phyloP scores from a whole-genome alignment of 2,329 filamentous ascomycete genomes.

The Arachnopeziza araneosa region DNA sequence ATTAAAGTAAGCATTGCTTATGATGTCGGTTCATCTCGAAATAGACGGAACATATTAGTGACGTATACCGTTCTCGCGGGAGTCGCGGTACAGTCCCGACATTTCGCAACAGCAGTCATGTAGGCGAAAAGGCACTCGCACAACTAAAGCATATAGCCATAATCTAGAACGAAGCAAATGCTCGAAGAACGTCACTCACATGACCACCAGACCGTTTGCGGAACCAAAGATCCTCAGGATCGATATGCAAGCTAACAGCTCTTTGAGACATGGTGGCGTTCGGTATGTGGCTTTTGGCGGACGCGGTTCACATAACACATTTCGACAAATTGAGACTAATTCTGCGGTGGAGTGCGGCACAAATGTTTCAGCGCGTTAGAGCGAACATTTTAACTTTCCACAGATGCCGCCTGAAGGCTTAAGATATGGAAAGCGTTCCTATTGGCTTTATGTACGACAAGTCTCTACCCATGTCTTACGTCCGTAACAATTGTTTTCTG shows the following conservation, averaged over 20 bases:
- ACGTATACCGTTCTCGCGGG: no score
- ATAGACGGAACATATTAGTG: no score
- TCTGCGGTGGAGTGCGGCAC: not conserved
- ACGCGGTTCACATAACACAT: not conserved
- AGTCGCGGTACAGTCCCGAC: no score
- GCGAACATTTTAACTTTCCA: not conserved
- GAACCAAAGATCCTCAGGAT: no score
- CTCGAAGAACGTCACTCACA: not conserved
- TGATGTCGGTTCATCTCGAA: no score
- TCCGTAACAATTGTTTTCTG: not conserved
- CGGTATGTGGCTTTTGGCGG: not conserved
- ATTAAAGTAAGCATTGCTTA: no score
- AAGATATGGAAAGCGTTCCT: not conserved
- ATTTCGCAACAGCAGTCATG: no score
- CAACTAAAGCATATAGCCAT: no score
- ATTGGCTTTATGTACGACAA: not conserved
- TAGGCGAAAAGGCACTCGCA: no score
- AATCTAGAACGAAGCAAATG: not conserved
- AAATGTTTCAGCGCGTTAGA: not conserved
- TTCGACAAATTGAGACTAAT: not conserved
- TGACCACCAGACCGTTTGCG: not conserved
- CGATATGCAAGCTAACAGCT: not conserved
- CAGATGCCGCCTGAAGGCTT: not conserved
- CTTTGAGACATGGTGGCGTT: not conserved
- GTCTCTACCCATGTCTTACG: not conserved